Evolutionary conservation across 768 basidiomycete genomes (phyloP).

Genomic region (Tulasnella sp.): DNA sequence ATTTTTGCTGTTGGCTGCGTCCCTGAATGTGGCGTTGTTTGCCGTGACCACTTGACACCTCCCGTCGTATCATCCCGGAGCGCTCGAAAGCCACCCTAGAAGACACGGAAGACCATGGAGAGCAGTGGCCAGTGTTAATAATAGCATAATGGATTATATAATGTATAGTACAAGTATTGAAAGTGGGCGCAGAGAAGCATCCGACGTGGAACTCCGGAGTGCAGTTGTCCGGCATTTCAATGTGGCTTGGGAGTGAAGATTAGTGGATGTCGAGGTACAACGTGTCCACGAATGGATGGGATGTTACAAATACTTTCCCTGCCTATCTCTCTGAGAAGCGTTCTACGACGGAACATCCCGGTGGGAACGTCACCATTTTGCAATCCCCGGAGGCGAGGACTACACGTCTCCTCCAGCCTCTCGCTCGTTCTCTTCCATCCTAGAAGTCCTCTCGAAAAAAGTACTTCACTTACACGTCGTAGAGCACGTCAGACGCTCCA

Average conservation of each 20-base stretch:
- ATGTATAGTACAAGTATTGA: too few species aligned
- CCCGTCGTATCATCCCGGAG: not conserved
- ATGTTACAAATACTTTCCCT: not conserved
- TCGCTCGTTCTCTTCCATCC: not conserved
- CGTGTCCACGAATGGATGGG: not conserved
- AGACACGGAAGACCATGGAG: not conserved
- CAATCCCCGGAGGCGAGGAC: not conserved
- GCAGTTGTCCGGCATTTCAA: not conserved
- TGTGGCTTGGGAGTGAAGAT: not conserved
- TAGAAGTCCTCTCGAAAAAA: not conserved
- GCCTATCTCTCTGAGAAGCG: not conserved
- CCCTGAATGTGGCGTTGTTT: not conserved
- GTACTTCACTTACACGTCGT: not conserved
- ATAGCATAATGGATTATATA: not conserved
- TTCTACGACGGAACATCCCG: not conserved
- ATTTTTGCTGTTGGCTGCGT: not conserved
- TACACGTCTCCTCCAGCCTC: not conserved
- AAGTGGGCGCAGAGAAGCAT: not conserved
- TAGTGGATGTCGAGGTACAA: not conserved
- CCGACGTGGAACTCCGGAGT: not conserved
- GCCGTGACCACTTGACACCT: not conserved
- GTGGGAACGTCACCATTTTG: not conserved
- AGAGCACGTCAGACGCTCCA: too few species aligned
- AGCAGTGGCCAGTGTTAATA: not conserved
- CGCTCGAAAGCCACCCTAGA: not conserved